These are phyloP conservation scores for Botryotinia narcissicola DNA, from an alignment of 2,329 filamentous ascomycete species.

Conservation along the genomic window DNA sequence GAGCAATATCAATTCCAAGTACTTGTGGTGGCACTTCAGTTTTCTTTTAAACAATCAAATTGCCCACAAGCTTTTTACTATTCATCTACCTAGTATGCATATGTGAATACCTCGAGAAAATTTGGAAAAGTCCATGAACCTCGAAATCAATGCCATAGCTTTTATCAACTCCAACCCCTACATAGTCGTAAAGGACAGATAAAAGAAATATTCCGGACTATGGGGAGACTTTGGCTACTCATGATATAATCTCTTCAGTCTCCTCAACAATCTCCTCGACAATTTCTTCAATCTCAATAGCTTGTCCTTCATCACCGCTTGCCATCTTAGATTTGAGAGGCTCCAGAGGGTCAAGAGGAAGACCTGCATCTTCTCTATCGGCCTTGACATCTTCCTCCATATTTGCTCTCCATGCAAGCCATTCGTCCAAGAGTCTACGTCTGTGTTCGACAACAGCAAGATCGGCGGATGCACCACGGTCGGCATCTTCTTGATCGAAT, in stretches of 20 bases:
- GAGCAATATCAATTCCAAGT: background rate
- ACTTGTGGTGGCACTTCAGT: background rate
- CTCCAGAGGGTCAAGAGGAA: conserved; percentile 64
- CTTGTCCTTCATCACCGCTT: conserved; percentile 54
- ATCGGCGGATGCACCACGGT: conserved; percentile 91
- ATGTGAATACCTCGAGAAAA: conserved; percentile 16
- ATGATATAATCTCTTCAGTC: conserved; percentile 68
- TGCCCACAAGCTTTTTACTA: conserved; percentile 13
- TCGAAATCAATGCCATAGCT: conserved; percentile 20
- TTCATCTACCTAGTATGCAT: conserved; percentile 20
- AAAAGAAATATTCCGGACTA: conserved; percentile 6
- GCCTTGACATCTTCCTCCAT: conserved; percentile 70
- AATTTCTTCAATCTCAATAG: conserved; percentile 83
- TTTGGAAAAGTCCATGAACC: conserved; percentile 11
- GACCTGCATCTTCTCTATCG: conserved; percentile 65
- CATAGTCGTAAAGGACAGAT: conserved; percentile 18
- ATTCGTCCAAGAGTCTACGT: conserved; percentile 79
- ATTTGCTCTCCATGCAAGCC: conserved; percentile 77
- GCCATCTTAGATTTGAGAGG: conserved; percentile 58
- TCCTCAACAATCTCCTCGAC: conserved; percentile 77
- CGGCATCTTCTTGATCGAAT: conserved; percentile 93
- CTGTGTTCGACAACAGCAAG: conserved; percentile 88
- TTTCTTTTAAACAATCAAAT: background rate
- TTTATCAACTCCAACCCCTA: conserved; percentile 22
- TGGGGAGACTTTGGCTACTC: background rate